Evolutionary conservation across 805 yeast genomes (phyloP), one percentile per base, ranked within the genome.

Genomic region (Kodamaea leandrae): DNA sequence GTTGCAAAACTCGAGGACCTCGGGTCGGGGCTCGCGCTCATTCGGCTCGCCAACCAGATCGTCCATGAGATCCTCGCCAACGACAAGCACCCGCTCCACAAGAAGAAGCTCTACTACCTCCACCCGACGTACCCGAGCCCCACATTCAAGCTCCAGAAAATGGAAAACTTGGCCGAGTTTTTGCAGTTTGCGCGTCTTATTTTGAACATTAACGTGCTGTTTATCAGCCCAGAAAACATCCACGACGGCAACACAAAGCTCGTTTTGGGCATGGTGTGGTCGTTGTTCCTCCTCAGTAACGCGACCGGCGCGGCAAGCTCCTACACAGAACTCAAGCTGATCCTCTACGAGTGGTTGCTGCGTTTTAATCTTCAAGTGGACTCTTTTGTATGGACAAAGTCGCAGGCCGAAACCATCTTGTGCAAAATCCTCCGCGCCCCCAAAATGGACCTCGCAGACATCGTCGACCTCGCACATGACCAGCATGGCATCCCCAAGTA

Each of bases 301-400:
- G 24, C 32, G 14, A 28, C 36, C 3, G 36, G 19, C 6, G 36
- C 14, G 25, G 63, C 43, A 53, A 46, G 47, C 34, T 60, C 68
- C 15, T 50, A 60, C 27, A 36, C 48, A n/a, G 58, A 66, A 43
- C 57, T 68, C 26, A 67, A 64, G 45, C 12, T 43, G 14, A 53
- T 61, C 17, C 47, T 68, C 34, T 53, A 76, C 36, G 51, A 66
- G 8, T 81, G 87, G 87, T 67, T 82, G 42, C 80, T 77, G 50
- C 43, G n/a, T 4, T 21, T 14, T 15, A 19, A 27, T 4, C 6
- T 6, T 5, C 18, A n/a, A 4, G 26, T 24, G 8, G 16, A 20
- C 13, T 30, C 33, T 10, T 33, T 39, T 15, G 28, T 21, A 17
- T 39, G 43, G 43, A 6, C 26, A 4, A 10, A 14, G 4, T 14